phyloP scores from a whole-genome alignment of 1,139 yeast genomes.

The Geotrichum reessii region DNA sequence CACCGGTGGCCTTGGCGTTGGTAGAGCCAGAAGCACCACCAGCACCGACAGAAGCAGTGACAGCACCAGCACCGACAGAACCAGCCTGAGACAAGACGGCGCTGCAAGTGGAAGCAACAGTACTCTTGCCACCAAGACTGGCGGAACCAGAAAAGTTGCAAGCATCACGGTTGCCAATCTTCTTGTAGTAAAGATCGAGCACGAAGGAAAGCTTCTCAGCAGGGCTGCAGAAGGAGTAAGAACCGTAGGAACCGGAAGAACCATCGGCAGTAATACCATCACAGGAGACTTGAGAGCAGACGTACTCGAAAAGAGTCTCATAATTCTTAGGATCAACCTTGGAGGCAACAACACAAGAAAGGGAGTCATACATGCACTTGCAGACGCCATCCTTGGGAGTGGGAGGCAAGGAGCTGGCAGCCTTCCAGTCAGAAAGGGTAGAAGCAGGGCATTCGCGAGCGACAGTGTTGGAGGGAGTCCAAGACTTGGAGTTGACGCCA shows the following conservation, averaged over 20 bases:
- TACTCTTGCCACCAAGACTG: constrained; percentile 41
- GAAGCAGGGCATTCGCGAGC: constrained; percentile 49
- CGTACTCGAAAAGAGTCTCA: constrained; percentile 47
- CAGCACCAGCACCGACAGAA: constrained; percentile 24
- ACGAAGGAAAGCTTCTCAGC: constrained; percentile 59
- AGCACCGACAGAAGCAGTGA: constrained; percentile 22
- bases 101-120: constrained; percentile 52
- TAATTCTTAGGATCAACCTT: constrained; percentile 46
- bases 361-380: constrained; percentile 47
- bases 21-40: constrained; percentile 18
- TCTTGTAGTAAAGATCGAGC: constrained; percentile 52
- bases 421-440: constrained; percentile 47
- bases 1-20: constrained; percentile 17
- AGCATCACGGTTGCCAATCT: constrained; percentile 41
- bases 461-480: constrained; percentile 47
- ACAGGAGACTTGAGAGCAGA: constrained; percentile 40
- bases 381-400: constrained; percentile 59
- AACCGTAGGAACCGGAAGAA: constrained; percentile 48
- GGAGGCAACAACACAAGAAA: constrained; percentile 43
- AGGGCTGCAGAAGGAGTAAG: constrained; percentile 35
- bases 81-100: constrained; percentile 34
- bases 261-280: constrained; percentile 13
- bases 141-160: constrained; percentile 60
- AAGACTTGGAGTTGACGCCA: constrained; percentile 6
- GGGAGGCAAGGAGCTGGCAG: constrained; percentile 56